A percentile compares a stretch with the other conserved stretches of the same genome.
Conservation (phyloP, 2,329 filamentous ascomycete species). For the Ophiostoma tasmaniense region DNA sequence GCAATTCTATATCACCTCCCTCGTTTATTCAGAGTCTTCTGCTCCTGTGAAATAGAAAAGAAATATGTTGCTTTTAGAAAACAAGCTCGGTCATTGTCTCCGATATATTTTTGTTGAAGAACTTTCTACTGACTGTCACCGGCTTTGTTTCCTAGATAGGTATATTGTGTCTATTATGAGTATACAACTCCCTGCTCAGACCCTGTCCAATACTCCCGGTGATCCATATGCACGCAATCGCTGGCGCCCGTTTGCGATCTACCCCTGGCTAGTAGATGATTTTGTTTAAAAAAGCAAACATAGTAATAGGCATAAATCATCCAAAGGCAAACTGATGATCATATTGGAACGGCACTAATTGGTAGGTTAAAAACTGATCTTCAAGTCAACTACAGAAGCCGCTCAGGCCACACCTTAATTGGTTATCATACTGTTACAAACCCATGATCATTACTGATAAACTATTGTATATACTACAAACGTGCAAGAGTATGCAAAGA, state of each 20-base stretch:
- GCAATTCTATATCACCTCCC: not conserved
- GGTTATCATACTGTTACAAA: not conserved
- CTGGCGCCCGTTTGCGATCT: not conserved
- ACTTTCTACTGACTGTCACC: not conserved
- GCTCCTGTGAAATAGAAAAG: not conserved
- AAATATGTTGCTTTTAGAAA: not conserved
- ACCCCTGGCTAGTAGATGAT: not conserved
- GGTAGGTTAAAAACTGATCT: not conserved
- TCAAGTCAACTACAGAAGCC: not conserved
- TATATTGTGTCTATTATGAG: not conserved
- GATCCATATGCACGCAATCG: not conserved
- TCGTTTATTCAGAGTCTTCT: not conserved
- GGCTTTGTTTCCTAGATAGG: not conserved
- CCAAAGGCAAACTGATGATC: not conserved
- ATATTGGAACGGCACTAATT: not conserved
- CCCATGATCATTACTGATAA: not conserved
- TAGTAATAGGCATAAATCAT: not conserved
- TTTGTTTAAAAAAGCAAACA: no score
- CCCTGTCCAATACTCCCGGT: not conserved
- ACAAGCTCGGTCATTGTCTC: not conserved
- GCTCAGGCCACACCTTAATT: conserved; percentile 1
- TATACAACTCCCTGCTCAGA: not conserved
- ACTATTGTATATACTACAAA: not conserved
- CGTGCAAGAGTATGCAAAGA: not conserved
- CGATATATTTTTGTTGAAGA: not conserved